Percentiles rank a stretch among this genome's conserved stretches.
These are phyloP conservation scores for Penicillium nordicum DNA, from an alignment of 2,329 filamentous ascomycete species.

Conservation along the genomic window DNA sequence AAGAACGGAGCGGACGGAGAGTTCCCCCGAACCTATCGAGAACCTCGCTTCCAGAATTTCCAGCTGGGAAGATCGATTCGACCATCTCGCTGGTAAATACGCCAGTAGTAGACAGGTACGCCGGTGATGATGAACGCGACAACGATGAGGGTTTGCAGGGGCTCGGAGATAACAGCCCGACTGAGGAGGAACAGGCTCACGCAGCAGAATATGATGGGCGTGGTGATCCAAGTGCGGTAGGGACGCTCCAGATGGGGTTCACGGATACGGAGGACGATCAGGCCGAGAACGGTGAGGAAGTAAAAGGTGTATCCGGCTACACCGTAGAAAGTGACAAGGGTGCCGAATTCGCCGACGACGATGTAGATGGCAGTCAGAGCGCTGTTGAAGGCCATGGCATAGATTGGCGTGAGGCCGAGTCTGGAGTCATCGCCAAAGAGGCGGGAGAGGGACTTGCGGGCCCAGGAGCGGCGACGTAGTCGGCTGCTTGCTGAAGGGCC, in stretches of 20 bases:
- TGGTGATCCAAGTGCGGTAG: slow-evolving; percentile 94
- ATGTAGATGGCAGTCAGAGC: slow-evolving; percentile 73
- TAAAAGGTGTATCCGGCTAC: slow-evolving; percentile 98
- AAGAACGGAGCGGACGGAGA: not conserved
- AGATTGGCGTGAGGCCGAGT: slow-evolving; percentile 90
- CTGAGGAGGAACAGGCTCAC: slow-evolving; percentile 90
- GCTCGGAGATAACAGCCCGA: slow-evolving; percentile 84
- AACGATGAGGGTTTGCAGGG: slow-evolving; percentile 83
- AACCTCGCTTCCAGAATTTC: slow-evolving; percentile 44
- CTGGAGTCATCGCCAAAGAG: slow-evolving; percentile 72
- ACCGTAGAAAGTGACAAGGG: slow-evolving; percentile 93
- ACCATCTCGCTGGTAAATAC: slow-evolving; percentile 65
- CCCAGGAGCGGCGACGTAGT: slow-evolving; percentile 50
- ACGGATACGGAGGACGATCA: slow-evolving; percentile 82
- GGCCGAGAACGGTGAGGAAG: slow-evolving; percentile 87
- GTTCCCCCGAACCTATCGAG: slow-evolving; percentile 6
- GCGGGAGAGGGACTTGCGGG: slow-evolving; percentile 57
- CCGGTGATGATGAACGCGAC: slow-evolving; percentile 79
- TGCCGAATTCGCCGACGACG: slow-evolving; percentile 81
- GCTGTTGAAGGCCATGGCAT: slow-evolving; percentile 81
- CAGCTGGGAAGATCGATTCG: slow-evolving; percentile 33
- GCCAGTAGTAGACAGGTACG: slow-evolving; percentile 84
- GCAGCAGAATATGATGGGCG: slow-evolving; percentile 97
- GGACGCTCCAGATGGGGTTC: slow-evolving; percentile 86
- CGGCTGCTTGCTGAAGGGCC: slow-evolving; percentile 30